These are phyloP conservation scores for Fusarium euwallaceae DNA, from an alignment of 2,329 filamentous ascomycete genomes.

Conservation along the genomic window DNA sequence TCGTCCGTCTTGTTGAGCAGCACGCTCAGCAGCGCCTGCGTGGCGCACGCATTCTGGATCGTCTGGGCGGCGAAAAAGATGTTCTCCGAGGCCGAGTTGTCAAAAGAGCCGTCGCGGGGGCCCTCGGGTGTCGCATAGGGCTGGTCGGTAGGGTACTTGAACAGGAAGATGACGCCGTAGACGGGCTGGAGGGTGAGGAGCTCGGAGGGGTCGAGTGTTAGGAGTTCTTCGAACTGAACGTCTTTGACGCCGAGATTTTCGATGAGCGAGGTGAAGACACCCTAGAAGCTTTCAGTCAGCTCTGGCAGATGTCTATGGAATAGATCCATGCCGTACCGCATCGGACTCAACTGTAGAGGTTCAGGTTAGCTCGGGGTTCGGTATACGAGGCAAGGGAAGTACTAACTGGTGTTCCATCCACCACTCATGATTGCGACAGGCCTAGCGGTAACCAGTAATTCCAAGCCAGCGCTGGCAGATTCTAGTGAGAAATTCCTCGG, in stretches of 20 bases:
- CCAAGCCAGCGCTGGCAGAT: neutral
- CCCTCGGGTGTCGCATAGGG: conserved; percentile 70
- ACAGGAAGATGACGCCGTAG: conserved; percentile 98
- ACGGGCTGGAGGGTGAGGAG: conserved; percentile 80
- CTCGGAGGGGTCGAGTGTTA: conserved; percentile 84
- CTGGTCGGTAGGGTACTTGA: conserved; percentile 88
- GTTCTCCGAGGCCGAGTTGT: conserved; percentile 78
- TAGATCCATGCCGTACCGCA: conserved; percentile 78
- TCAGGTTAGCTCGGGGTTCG: conserved; percentile 21
- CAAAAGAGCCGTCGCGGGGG: conserved; percentile 86
- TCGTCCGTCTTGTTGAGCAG: conserved; percentile 84
- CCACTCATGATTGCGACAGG: conserved; percentile 69
- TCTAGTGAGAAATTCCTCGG: neutral
- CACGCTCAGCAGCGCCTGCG: conserved; percentile 92
- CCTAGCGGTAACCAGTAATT: conserved; percentile 1
- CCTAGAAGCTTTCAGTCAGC: conserved; percentile 61
- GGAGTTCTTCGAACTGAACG: conserved; percentile 97
- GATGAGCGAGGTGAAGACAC: conserved; percentile 97
- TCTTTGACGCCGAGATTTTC: conserved; percentile 90
- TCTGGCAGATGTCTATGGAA: neutral
- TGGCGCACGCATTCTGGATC: conserved; percentile 98
- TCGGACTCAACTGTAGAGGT: conserved; percentile 81
- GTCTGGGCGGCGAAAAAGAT: conserved; percentile 97
- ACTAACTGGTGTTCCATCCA: conserved; percentile 92
- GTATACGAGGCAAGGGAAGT: neutral